phyloP scores from a whole-genome alignment of 108 stramenopile genomes.

The Cyclotella atomus region DNA sequence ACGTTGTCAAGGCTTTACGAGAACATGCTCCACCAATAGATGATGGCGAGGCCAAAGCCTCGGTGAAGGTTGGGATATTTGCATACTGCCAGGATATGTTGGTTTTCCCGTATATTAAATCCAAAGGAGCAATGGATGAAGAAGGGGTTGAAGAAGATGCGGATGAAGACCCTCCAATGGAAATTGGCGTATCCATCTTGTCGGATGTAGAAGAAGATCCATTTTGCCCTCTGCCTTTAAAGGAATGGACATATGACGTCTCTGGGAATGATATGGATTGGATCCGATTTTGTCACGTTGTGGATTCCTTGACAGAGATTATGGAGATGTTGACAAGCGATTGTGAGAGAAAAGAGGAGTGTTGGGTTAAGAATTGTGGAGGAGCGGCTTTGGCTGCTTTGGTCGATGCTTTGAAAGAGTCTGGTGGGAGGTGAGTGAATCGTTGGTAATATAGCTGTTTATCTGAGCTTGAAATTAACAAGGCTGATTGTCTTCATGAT shows the following conservation, averaged over 20 bases:
- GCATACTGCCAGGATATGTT: constrained; percentile 55
- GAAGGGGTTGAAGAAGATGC: constrained; percentile 19
- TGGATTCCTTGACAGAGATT: constrained; percentile 44
- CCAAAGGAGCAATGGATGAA: constrained; percentile 7
- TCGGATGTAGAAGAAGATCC: constrained; percentile 80
- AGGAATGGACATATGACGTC: constrained; percentile 64
- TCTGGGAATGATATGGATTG: constrained; percentile 31
- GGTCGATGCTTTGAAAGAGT: constrained; percentile 65
- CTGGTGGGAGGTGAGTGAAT: constrained; percentile 60
- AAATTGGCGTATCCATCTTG: constrained; percentile 60
- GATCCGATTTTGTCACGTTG: constrained; percentile 36
- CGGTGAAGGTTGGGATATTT: constrained; percentile 54
- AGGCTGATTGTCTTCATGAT: background rate
- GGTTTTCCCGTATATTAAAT: constrained; percentile 44
- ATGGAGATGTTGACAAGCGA: constrained; percentile 43
- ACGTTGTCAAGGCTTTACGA: constrained; percentile 29
- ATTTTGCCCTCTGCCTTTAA: constrained; percentile 70
- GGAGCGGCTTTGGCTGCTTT: constrained; percentile 83
- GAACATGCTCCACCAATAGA: constrained; percentile 13
- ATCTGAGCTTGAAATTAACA: too few relatives aligned
- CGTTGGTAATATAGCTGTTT: background rate
- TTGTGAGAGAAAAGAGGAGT: background rate
- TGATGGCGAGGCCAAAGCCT: constrained; percentile 11
- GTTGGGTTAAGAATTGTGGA: constrained; percentile 47
- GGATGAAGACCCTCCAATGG: constrained; percentile 18